Evolutionary conservation across 208 protist genomes (phyloP).

Genomic region (Leishmania arabica): DNA sequence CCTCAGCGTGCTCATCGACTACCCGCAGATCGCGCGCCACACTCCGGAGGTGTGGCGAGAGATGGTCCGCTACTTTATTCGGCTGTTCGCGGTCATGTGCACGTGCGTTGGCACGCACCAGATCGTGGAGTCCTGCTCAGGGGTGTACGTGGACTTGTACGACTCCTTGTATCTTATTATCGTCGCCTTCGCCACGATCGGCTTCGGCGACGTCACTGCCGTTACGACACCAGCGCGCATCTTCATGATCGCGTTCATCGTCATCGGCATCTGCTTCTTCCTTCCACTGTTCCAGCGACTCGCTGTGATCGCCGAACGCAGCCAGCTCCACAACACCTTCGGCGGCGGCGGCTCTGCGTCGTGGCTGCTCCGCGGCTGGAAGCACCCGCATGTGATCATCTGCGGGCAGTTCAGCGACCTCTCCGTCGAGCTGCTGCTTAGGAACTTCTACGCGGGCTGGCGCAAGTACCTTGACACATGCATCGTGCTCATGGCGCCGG

Average conservation of each 20-base stretch:
- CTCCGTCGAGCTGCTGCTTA: slow-evolving; percentile 67
- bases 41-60: slow-evolving; percentile 69
- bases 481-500: slow-evolving; percentile 69
- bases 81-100: slow-evolving; percentile 64
- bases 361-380: slow-evolving; percentile 26
- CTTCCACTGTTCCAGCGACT: slow-evolving; percentile 68
- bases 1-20: slow-evolving; percentile 68
- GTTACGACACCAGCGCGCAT: slow-evolving; percentile 57
- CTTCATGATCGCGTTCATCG: slow-evolving; percentile 68
- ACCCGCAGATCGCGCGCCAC: slow-evolving; percentile 51
- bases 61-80: slow-evolving; percentile 62
- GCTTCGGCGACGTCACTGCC: slow-evolving; percentile 70
- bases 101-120: slow-evolving; percentile 78
- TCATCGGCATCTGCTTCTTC: slow-evolving; percentile 84
- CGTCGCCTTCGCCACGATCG: slow-evolving; percentile 73
- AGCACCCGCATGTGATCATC: slow-evolving; percentile 71
- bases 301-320: slow-evolving; percentile 38
- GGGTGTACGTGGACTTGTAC: slow-evolving; percentile 67
- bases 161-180: slow-evolving; percentile 76
- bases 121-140: slow-evolving; percentile 67
- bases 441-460: slow-evolving; percentile 84
- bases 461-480: slow-evolving; percentile 70
- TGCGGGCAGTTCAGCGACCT: slow-evolving; percentile 66
- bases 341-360: slow-evolving; percentile 23
- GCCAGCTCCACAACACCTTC: slow-evolving; percentile 61